Evolutionary conservation across 805 yeast species (phyloP).

Genomic region (Kluyveromyces dobzhanskii): DNA sequence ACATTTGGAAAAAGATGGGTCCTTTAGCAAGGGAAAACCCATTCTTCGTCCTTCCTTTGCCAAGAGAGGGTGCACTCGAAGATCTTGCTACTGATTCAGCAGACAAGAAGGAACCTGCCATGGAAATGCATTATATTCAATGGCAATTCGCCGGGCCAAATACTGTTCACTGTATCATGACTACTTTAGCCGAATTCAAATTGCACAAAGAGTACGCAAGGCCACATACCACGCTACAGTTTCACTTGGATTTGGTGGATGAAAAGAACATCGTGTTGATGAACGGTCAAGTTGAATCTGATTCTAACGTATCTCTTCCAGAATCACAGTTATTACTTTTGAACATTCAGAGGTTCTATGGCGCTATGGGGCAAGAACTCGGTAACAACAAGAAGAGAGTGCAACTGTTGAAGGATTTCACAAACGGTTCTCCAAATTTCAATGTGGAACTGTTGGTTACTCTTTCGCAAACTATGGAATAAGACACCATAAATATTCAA

Average conservation of each 20-base stretch:
- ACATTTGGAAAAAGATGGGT: constrained; percentile 55
- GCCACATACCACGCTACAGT: constrained; percentile 86
- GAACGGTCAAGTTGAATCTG: constrained; percentile 78
- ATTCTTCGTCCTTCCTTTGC: constrained; percentile 82
- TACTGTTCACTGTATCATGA: constrained; percentile 83
- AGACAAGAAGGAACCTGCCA: constrained; percentile 35
- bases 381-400: constrained; percentile 42
- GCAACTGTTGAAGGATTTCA: constrained; percentile 57
- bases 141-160: constrained; percentile 84
- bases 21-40: constrained; percentile 67
- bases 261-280: constrained; percentile 62
- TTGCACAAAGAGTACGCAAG: constrained; percentile 85
- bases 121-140: constrained; percentile 86
- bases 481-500: background rate
- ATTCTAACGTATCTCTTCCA: constrained; percentile 53
- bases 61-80: constrained; percentile 38
- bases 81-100: constrained; percentile 35
- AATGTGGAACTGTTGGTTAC: constrained; percentile 57
- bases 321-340: constrained; percentile 74
- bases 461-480: constrained; percentile 66
- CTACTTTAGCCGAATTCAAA: constrained; percentile 86
- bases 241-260: constrained; percentile 67
- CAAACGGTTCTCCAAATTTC: constrained; percentile 59
- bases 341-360: constrained; percentile 77
- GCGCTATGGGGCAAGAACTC: constrained; percentile 45